Evolutionary conservation across 2,329 filamentous ascomycete species (phyloP).

Genomic region (Ophiostoma australiae): DNA sequence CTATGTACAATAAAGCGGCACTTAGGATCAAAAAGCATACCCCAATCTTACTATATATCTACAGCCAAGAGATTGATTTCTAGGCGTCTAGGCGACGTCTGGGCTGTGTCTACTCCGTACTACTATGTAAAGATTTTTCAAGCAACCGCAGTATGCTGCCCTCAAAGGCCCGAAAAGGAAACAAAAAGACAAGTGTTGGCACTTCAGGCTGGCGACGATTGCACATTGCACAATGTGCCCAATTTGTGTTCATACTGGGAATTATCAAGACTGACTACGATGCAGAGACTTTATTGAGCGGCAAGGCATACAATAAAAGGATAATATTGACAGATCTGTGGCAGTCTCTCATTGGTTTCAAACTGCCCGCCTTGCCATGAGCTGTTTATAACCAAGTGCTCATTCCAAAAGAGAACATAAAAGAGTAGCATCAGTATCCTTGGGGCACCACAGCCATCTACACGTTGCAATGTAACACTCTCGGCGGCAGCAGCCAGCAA

Average conservation of each 20-base stretch:
- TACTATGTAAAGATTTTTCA: too few species aligned
- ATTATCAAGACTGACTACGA: too few species aligned
- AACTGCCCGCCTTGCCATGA: not conserved
- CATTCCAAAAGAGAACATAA: not conserved
- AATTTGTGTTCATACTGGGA: too few species aligned
- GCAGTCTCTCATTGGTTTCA: not conserved
- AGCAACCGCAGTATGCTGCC: too few species aligned
- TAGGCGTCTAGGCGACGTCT: not conserved
- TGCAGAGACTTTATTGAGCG: not conserved
- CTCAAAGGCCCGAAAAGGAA: too few species aligned
- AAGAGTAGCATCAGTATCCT: not conserved
- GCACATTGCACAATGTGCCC: too few species aligned
- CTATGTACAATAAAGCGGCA: not conserved
- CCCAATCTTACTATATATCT: not conserved
- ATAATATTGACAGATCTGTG: not conserved
- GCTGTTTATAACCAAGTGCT: not conserved
- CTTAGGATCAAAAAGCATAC: not conserved
- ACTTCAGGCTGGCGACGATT: too few species aligned
- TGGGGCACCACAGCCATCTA: constrained; percentile 7
- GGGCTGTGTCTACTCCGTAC: too few species aligned
- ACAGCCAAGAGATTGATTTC: not conserved
- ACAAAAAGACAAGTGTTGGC: too few species aligned
- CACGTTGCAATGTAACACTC: not conserved
- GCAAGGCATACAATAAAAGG: not conserved
- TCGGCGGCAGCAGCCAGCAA: not conserved